Evolutionary conservation across 2,329 filamentous ascomycete genomes (phyloP).

Genomic region (Davidsoniella neocaledoniae): DNA sequence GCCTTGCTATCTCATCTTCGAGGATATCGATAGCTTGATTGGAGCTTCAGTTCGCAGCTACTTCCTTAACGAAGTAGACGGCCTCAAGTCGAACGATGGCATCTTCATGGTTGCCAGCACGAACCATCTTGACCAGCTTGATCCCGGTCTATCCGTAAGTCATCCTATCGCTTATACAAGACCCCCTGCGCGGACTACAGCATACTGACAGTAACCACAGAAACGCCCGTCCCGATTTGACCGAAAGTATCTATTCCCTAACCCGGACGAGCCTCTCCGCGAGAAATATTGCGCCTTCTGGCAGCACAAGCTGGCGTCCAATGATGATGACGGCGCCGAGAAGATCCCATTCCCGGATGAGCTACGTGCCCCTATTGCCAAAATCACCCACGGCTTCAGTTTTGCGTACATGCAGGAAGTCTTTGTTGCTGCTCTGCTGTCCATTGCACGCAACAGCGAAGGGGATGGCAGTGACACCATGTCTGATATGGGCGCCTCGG

Average conservation of each 20-base stretch:
- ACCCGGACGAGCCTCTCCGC: conserved; percentile 37
- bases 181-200: neutral
- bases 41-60: conserved; percentile 43
- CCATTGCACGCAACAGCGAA: conserved; percentile 29
- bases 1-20: conserved; percentile 54
- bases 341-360: conserved; percentile 40
- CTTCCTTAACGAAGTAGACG: conserved; percentile 59
- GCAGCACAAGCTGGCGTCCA: conserved; percentile 37
- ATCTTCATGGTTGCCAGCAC: conserved; percentile 54
- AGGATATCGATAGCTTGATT: conserved; percentile 54
- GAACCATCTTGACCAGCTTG: conserved; percentile 47
- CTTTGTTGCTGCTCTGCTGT: conserved; percentile 45
- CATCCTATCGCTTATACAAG: neutral
- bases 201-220: conserved; percentile 18
- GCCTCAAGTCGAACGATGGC: conserved; percentile 51
- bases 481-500: neutral
- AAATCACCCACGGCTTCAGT: conserved; percentile 46
- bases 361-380: conserved; percentile 40
- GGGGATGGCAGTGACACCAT: conserved; percentile 11
- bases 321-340: conserved; percentile 16
- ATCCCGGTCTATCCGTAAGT: conserved; percentile 43
- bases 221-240: conserved; percentile 52
- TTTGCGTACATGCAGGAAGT: conserved; percentile 57
- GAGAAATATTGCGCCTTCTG: conserved; percentile 45
- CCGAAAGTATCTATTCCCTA: conserved; percentile 47